phyloP scores from a whole-genome alignment of 2,329 filamentous ascomycete species.

The Claviceps arundinis region DNA sequence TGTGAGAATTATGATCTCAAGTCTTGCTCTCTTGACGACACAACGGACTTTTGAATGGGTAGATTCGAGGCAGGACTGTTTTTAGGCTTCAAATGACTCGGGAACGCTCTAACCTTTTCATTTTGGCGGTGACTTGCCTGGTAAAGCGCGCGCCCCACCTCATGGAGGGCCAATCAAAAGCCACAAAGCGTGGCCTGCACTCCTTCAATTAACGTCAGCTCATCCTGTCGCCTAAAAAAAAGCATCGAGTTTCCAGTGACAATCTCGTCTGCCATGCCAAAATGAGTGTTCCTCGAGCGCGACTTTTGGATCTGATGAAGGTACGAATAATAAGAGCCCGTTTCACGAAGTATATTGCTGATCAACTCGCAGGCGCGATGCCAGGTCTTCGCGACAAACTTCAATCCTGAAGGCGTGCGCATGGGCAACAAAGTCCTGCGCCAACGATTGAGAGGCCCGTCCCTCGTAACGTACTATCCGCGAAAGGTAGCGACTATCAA shows the following conservation, averaged over 20 bases:
- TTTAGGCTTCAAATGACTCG: not conserved
- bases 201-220: slow-evolving; percentile 1
- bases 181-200: not conserved
- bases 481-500: slow-evolving; percentile 56
- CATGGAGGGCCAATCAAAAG: slow-evolving; percentile 5
- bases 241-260: slow-evolving; percentile 8
- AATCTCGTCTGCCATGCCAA: slow-evolving; percentile 23
- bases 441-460: slow-evolving; percentile 73
- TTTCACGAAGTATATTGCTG: slow-evolving; percentile 8
- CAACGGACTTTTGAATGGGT: not conserved
- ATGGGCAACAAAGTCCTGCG: slow-evolving; percentile 87
- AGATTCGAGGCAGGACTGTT: not conserved
- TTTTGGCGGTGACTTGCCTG: not conserved
- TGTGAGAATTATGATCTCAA: not conserved
- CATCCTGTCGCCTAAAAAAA: not conserved
- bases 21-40: not conserved
- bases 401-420: slow-evolving; percentile 71
- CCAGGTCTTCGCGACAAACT: slow-evolving; percentile 80
- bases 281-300: slow-evolving; percentile 49
- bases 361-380: slow-evolving; percentile 57
- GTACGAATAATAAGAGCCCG: slow-evolving; percentile 27
- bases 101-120: not conserved
- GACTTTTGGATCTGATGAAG: slow-evolving; percentile 65
- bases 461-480: slow-evolving; percentile 80
- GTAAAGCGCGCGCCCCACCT: not conserved